Base-by-base conservation (phyloP, 305 asterid species). In the Rubia peregrina region DNA sequence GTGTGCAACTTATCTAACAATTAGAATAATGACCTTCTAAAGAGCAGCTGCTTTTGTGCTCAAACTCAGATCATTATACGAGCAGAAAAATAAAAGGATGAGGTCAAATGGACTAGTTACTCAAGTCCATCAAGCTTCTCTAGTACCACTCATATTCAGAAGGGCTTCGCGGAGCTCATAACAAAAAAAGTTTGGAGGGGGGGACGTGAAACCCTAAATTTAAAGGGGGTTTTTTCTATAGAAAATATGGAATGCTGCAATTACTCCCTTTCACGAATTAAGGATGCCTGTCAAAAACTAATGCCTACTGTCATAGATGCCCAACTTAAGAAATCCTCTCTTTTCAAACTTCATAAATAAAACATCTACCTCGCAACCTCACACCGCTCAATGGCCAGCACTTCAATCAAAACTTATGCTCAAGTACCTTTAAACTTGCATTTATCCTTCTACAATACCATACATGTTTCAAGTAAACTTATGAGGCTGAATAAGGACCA, bases 381-480 rank as follows among this genome's bases (percentile, higher is more conserved):
- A 42, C 42, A 44, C 33, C 41, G 22, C 16, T 24, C 24, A 33
- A 42, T 41, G 7, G 24, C 17, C 33, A 44, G 61, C 9, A 21
- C 40, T 14, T n/a, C 38, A 36, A 73, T 12, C 5, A 21, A 19
- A 57, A 59, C 56, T 36, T 26, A 19, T 42, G 40, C 41, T 12
- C 41, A 7, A 14, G 40, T 60, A 57, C 64, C 33, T 40, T 16
- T 43, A 73, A 68, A n/a, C 62, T 10, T 67, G 12, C 60, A 51
- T 24, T 17, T 8, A 21, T 10, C 41, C 43, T 26, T 9, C 19
- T 3, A 51, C 42, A 21, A 38, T 21, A 9, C 26, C 2, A 40
- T 55, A 51, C 9, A 60, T 19, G 16, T 55, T 60, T 56, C 67
- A 49, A 33, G 56, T 22, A 46, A 46, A 73, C n/a, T 30, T 59